These are phyloP conservation scores for Neoboletus magnificus DNA, from an alignment of 768 basidiomycete species.

Conservation along the genomic window DNA sequence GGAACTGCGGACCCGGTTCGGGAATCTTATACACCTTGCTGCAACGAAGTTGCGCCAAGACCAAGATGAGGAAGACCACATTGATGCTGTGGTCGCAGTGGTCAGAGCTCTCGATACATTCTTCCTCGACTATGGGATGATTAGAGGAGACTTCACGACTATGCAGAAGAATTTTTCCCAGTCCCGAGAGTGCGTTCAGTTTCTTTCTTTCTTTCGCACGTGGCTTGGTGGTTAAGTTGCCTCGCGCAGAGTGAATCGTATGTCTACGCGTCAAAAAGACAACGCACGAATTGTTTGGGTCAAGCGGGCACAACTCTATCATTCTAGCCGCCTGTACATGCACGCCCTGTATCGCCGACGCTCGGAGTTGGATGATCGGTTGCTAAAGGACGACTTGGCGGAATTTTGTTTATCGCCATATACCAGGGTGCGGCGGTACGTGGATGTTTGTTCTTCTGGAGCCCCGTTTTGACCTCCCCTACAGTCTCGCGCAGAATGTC, in stretches of 20 bases:
- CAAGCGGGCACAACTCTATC: constrained; percentile 77
- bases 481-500: constrained; percentile 66
- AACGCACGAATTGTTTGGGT: constrained; percentile 72
- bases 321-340: constrained; percentile 72
- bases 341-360: constrained; percentile 72
- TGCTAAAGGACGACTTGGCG: constrained; percentile 59
- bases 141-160: constrained; percentile 52
- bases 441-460: background rate
- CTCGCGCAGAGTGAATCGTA: constrained; percentile 52
- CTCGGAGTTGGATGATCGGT: constrained; percentile 66
- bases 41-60: constrained; percentile 60
- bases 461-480: constrained; percentile 1
- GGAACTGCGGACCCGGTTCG: constrained; percentile 59
- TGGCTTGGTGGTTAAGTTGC: background rate
- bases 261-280: constrained; percentile 68
- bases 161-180: constrained; percentile 48
- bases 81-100: constrained; percentile 77
- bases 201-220: background rate
- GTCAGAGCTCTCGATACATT: constrained; percentile 74
- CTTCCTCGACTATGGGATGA: constrained; percentile 68
- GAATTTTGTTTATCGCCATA: constrained; percentile 80
- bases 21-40: constrained; percentile 63
- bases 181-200: constrained; percentile 26
- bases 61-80: constrained; percentile 72
- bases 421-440: constrained; percentile 70